Evolutionary conservation across 73 alveolate genomes (phyloP), one percentile per base, ranked within the genome.

Genomic region (Stentor coeruleus): DNA sequence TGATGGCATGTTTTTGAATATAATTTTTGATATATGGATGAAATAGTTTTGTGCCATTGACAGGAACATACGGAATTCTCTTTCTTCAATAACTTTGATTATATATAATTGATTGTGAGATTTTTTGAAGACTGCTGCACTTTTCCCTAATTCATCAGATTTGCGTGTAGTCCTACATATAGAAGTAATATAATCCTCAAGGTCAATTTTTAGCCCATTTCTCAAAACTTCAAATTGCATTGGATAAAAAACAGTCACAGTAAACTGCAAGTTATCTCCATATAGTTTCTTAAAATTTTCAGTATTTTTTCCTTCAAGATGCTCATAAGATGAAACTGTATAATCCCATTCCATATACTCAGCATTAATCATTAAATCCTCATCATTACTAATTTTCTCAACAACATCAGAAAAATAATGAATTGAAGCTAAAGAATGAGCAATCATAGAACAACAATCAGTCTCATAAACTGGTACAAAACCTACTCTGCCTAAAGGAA

Each of bases 401-500:
- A 49, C 6, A 49, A 49, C 66, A 11, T 49, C 28, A 20, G 66
- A 11, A 20, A 28, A 0, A 66, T 66, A 66, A 20, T 20, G 20
- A 14, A 28, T 26, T 26, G 42, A 0, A 66, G 79, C n/a, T 15
- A 66, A 31, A 20, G 79, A 14, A 66, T 66, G 37, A 66, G 79
- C 79, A 20, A 66, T 66, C 37, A 66, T 66, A 20, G 79, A 66
- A 37, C n/a, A 20, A 66, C 49, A 26, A 66, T 66, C 79, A 14
- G 20, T 26, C 39, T 66, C 79, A 66, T 66, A 20, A 1, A 66
- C 79, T 40, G 79, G 79, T 2, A 66, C 79, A 66, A 20, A 66
- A 66, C n/a, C 33, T 11, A 40, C n/a, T 28, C 33, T 26, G n/a
- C 33, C 33, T 33, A 66, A 2, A 33, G 79, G 79, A 66, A 66